Evolutionary conservation across 1,284 basidiomycete genomes (phyloP), one percentile per base, ranked within the genome.

Genomic region (Papiliotrema nemorosa): DNA sequence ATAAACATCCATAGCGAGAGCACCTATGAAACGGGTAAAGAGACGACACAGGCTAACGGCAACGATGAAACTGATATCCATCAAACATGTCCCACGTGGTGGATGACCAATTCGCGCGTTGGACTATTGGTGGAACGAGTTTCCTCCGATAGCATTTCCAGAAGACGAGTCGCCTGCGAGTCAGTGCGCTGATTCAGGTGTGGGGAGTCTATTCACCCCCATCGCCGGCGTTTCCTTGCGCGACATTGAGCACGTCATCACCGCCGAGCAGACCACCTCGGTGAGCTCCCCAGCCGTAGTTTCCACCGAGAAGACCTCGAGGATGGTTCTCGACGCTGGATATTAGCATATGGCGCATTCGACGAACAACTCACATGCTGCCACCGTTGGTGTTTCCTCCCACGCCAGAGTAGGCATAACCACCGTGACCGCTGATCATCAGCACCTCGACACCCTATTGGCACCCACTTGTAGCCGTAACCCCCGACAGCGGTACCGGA

Each of bases 351-450:
- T 20, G 31, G 10, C 33, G 14, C 18, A 6, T 27, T 5, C 5
- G 20, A 18, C 22, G 18, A 7, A 10, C n/a, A 5, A 58, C 55
- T 59, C 26, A 64, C 63, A 58, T 52, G 51, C 47, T 52, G 48
- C 63, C 60, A 41, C 58, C 63, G 49, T 63, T 61, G 50, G 63
- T 52, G 40, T 55, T 57, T 12, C 63, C 63, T 20, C 63, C 63
- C n/a, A 64, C 60, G 51, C 63, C 60, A 29, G 63, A 59, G 55
- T 64, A 62, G 6, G 63, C 63, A 36, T 44, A 57, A 20, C 63
- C 63, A 27, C 60, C 63, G 26, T 54, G 52, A 18, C 48, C 52
- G 35, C 29, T 26, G 37, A 22, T 35, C 20, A 44, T 44, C 20
- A 12, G 12, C 16, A 25, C 10, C 14, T 18, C 18, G 10, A 41